Evolutionary conservation across 1,284 basidiomycete genomes (phyloP).

Genomic region (Volvariella volvacea): DNA sequence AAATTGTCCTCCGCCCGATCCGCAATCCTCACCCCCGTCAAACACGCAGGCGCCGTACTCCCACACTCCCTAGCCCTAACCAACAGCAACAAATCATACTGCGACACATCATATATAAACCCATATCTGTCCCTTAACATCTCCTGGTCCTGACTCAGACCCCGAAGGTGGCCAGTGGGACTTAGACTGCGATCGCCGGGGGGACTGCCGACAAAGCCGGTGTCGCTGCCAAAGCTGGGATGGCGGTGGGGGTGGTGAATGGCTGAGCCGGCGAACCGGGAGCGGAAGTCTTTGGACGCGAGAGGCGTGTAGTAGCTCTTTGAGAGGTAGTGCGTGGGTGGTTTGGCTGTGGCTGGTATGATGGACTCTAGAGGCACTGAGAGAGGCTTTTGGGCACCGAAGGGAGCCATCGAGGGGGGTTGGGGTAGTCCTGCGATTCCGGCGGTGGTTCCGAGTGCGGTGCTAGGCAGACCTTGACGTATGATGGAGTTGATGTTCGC

Average conservation of each 20-base stretch:
- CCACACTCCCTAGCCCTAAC: conserved; percentile 67
- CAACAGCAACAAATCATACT: conserved; percentile 76
- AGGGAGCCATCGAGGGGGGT: conserved; percentile 5
- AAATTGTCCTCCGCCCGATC: conserved; percentile 72
- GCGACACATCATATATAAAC: conserved; percentile 85
- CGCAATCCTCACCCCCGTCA: conserved; percentile 83
- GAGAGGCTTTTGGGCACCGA: conserved; percentile 29
- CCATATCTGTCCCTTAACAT: conserved; percentile 86
- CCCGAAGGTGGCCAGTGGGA: not conserved
- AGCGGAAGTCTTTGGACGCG: conserved; percentile 60
- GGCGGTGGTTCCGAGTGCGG: conserved; percentile 4
- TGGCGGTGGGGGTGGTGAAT: conserved; percentile 44
- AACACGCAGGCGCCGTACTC: conserved; percentile 73
- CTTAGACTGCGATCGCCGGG: too few relatives aligned
- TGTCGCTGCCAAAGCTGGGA: too few relatives aligned
- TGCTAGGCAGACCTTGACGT: conserved; percentile 1
- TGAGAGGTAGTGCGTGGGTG: conserved; percentile 78
- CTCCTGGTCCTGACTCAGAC: not conserved
- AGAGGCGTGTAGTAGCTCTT: conserved; percentile 59
- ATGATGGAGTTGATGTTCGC: conserved; percentile 12
- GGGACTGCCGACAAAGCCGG: too few relatives aligned
- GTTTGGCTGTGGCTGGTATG: conserved; percentile 78
- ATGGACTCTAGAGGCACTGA: conserved; percentile 91
- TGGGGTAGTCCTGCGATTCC: conserved; percentile 11
- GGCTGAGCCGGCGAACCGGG: conserved; percentile 43